These are phyloP conservation scores for Kernera saxatilis DNA, from an alignment of 345 rosid species.

Conservation along the genomic window DNA sequence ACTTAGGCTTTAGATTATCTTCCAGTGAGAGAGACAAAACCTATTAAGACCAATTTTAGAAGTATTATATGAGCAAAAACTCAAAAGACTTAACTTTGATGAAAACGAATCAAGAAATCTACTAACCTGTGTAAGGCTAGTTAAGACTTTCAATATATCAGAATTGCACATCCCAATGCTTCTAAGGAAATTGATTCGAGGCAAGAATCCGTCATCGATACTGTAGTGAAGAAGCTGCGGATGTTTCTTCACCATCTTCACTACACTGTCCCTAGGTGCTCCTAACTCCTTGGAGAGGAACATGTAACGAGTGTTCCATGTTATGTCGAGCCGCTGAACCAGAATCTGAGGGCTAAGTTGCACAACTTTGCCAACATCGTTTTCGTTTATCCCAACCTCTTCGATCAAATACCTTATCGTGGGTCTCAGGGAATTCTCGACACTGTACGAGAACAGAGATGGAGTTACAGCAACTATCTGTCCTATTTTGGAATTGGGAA, in stretches of 20 bases:
- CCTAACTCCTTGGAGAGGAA: slow-evolving; percentile 90
- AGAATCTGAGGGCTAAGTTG: slow-evolving; percentile 94
- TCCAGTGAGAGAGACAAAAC: slow-evolving; percentile 88
- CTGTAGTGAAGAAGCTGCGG: slow-evolving; percentile 97
- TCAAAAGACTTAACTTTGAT: background rate
- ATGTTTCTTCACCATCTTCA: slow-evolving; percentile 92
- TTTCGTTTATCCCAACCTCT: slow-evolving; percentile 86
- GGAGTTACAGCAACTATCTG: slow-evolving; percentile 78
- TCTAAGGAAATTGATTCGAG: slow-evolving; percentile 88
- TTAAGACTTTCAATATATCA: slow-evolving; percentile 89
- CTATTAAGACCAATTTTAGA: slow-evolving; percentile 34
- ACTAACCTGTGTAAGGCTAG: slow-evolving; percentile 89
- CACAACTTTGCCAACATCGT: slow-evolving; percentile 76
- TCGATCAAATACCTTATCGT: slow-evolving; percentile 91
- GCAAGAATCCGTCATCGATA: slow-evolving; percentile 81
- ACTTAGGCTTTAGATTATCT: slow-evolving; percentile 91
- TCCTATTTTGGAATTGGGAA: slow-evolving; percentile 76
- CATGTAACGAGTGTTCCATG: slow-evolving; percentile 87
- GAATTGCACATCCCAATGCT: slow-evolving; percentile 80
- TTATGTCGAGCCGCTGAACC: slow-evolving; percentile 83
- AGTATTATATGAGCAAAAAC: background rate
- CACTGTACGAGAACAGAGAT: slow-evolving; percentile 78
- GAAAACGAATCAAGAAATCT: slow-evolving; percentile 11
- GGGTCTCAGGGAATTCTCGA: slow-evolving; percentile 86
- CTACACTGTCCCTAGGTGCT: slow-evolving; percentile 80